These are phyloP conservation scores for Lepidium campestre DNA, from an alignment of 441 rosid species.

Conservation along the genomic window DNA sequence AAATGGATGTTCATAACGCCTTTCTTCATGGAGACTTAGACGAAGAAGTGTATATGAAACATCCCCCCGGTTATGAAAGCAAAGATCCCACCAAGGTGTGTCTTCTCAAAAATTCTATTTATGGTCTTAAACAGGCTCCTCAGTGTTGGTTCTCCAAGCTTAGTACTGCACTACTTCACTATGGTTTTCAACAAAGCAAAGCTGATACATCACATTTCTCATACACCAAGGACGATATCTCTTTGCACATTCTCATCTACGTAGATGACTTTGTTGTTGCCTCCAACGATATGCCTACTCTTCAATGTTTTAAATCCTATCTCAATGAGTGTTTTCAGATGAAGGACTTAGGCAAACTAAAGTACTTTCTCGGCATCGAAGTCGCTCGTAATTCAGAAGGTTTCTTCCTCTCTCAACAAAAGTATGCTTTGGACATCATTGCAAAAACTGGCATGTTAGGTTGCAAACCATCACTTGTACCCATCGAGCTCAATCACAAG, in stretches of 20 bases:
- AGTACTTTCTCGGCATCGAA: not conserved
- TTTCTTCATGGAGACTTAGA: no score
- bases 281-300: fast-evolving
- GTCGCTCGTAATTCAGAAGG: not conserved
- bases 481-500: not conserved
- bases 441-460: not conserved
- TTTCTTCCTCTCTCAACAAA: not conserved
- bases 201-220: no score
- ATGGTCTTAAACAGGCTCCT: not conserved
- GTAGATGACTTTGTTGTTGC: not conserved
- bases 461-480: not conserved
- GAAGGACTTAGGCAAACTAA: not conserved
- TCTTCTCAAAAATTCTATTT: not conserved
- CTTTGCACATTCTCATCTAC: not conserved
- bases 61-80: no score
- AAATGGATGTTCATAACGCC: no score
- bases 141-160: not conserved
- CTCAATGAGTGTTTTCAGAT: not conserved
- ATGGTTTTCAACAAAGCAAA: no score
- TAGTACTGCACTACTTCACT: no score
- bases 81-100: no score
- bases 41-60: no score
- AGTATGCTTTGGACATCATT: not conserved
- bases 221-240: no score
- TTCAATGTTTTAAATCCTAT: not conserved